These are phyloP conservation scores for Pholiota conissans DNA, from an alignment of 768 basidiomycete species.

Conservation along the genomic window DNA sequence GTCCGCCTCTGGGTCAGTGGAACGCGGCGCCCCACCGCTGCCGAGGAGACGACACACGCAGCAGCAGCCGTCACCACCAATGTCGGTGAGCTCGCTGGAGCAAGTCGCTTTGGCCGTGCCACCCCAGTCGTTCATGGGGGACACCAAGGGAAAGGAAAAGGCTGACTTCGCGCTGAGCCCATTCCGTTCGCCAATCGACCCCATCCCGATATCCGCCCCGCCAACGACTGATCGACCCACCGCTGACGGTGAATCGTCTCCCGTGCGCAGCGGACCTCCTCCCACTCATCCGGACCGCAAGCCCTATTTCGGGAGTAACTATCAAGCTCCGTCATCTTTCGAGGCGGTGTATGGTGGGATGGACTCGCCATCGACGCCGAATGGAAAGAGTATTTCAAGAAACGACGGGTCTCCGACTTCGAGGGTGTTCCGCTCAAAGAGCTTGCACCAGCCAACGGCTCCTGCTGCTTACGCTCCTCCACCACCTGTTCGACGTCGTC, in stretches of 20 bases:
- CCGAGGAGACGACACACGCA: constrained; percentile 27
- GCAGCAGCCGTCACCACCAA: constrained; percentile 33
- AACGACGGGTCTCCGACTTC: constrained; percentile 27
- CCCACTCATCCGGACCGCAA: constrained; percentile 62
- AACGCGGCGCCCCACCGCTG: constrained; percentile 26
- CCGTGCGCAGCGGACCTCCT: constrained; percentile 26
- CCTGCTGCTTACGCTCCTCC: constrained; percentile 27
- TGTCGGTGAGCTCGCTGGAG: constrained; percentile 45
- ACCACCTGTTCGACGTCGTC: constrained; percentile 47
- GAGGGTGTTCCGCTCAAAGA: constrained; percentile 53
- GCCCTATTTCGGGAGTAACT: constrained; percentile 6
- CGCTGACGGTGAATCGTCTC: background rate
- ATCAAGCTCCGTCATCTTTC: constrained; percentile 8
- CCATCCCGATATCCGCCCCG: background rate
- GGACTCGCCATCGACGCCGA: background rate
- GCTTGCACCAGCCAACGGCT: constrained; percentile 47
- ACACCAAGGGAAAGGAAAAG: background rate
- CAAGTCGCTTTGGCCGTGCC: constrained; percentile 43
- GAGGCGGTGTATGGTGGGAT: constrained; percentile 21
- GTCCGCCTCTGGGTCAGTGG: background rate
- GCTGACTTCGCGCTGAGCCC: background rate
- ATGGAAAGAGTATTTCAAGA: background rate
- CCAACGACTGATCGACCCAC: background rate
- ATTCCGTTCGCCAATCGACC: background rate
- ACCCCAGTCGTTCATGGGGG: background rate